Base-by-base conservation (phyloP, 148 eudicot genomes). In the Tetragonia tetragonoides region DNA sequence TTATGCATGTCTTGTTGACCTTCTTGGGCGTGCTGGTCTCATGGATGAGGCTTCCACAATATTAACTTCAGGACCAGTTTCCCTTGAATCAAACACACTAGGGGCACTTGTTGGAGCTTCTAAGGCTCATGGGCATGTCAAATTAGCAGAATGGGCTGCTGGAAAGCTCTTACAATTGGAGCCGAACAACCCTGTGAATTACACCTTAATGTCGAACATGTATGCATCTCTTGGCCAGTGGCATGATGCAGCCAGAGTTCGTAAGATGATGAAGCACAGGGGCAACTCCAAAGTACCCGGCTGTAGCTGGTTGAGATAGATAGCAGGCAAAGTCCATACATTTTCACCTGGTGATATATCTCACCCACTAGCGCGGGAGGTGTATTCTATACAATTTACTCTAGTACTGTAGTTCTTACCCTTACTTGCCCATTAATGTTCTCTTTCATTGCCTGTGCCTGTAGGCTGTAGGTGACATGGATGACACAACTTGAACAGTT, bases 31-130 rank as follows among this genome's bases (percentile, higher is more conserved):
- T 75, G 80, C 84, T 23, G 92, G 98, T 59, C 81, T 85, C 51
- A 51, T 88, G 21, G 69, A 80, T 42, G 92, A 91, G 77, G 98
- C 94, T 74, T 87, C 84, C 39, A 69, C 77, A 14, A 78, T 92
- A 39, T 47, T 85, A 9, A 77, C 53, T 4, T 83, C 83, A 20
- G 75, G 81, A 69, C 88, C 92, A 12, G 3, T 81, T 54, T 70
- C 59, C 18, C 83, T 79, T 47, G 83, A 78, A 23, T 72, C 91
- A 44, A 82, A 91, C 72, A 53, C 83, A 18, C 53, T 91, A 51
- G 91, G 87, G 69, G 86, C 95, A 39, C 84, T 93, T 71, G 76
- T 88, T 65, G 86, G 91, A 56, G 90, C 89, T 10, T 93, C 91
- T 56, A 87, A 86, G 28, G 76, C 88, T 39, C 82, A 87, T 73